Conservation (phyloP, 1,284 basidiomycete species). For the Peniophora sp. region DNA sequence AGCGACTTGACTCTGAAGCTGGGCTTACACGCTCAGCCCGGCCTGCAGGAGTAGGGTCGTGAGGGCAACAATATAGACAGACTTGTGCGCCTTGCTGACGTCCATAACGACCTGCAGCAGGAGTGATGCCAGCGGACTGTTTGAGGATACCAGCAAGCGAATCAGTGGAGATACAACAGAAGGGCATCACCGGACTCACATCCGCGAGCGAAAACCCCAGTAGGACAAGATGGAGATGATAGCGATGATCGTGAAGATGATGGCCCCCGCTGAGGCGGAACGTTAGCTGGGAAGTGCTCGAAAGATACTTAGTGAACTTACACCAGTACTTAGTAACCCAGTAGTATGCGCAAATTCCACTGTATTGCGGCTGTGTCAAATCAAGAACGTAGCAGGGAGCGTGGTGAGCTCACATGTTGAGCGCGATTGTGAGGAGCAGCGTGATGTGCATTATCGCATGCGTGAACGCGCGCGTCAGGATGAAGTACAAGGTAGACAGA, state of each 20-base stretch:
- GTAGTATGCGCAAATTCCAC: constrained; percentile 64
- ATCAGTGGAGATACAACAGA: no score
- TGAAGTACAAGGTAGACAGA: constrained; percentile 43
- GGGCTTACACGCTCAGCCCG: constrained; percentile 55
- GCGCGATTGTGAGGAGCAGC: constrained; percentile 57
- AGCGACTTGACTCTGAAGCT: no score
- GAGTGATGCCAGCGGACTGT: constrained; percentile 71
- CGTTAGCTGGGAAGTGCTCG: constrained; percentile 13
- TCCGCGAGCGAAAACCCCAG: constrained; percentile 61
- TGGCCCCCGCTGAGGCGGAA: constrained; percentile 49
- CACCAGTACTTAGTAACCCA: constrained; percentile 74
- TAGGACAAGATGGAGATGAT: constrained; percentile 57
- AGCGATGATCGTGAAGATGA: constrained; percentile 70
- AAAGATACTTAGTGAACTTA: constrained; percentile 27
- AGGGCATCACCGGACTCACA: no score
- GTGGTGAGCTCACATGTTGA: constrained; percentile 57
- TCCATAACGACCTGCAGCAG: constrained; percentile 80
- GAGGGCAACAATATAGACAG: constrained; percentile 76
- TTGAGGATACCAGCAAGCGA: no score
- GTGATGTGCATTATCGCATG: constrained; percentile 77
- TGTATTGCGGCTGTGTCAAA: constrained; percentile 17
- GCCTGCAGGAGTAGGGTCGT: constrained; percentile 65
- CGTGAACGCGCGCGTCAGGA: constrained; percentile 70
- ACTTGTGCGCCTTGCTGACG: constrained; percentile 74
- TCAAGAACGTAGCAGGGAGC: constrained; percentile 10